Base-by-base conservation (phyloP, 495 filamentous ascomycete genomes). In the Aspergillus cristatus region DNA sequence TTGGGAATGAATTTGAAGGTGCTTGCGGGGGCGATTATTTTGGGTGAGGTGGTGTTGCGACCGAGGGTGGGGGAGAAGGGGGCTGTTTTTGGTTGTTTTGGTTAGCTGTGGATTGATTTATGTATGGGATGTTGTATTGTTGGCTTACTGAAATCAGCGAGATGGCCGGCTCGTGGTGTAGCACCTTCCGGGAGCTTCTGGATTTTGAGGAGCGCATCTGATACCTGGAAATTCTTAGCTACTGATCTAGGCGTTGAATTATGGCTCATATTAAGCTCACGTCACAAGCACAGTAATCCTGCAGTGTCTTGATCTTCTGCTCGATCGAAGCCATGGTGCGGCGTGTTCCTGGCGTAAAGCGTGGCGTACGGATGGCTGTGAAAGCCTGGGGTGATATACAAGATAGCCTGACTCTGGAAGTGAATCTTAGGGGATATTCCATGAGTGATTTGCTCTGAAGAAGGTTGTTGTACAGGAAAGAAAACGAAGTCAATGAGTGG, bases 1-100 rank as follows among this genome's bases (percentile, higher is more conserved):
- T 76, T 81, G 10, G 74, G 56, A 24, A 72, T 58, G 50, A 84
- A 79, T 42, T 78, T 68, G 39, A 83, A 71, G 5, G 81, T 85
- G 18, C 70, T 75, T 18, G 74, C 76, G 31, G 74, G 76, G 10
- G 72, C 76, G 36, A 79, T 68, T 35, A 62, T 62, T 36, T 67
- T 72, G 47, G 46, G 26, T 30, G 45, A 28, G 32, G 41, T 47
- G 44, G 45, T 41, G 40, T 51, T 63, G 22, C 53, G 54, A 35
- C 54, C 55, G 43, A 54, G 28, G 26, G 51, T 39, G 35, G 65
- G 51, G 26, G 65, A 58, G 44, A 57, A 49, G 33, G 57, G 59
- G 38, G 30, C 56, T 65, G 14, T 20, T 33, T 26, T 18, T 7
- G 42, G 32, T 32, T 22, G 16, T 34, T 34, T 40, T 24, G 40